Base-by-base conservation (phyloP, 371 early-diverging fungal species). In the Mucor sp. region DNA sequence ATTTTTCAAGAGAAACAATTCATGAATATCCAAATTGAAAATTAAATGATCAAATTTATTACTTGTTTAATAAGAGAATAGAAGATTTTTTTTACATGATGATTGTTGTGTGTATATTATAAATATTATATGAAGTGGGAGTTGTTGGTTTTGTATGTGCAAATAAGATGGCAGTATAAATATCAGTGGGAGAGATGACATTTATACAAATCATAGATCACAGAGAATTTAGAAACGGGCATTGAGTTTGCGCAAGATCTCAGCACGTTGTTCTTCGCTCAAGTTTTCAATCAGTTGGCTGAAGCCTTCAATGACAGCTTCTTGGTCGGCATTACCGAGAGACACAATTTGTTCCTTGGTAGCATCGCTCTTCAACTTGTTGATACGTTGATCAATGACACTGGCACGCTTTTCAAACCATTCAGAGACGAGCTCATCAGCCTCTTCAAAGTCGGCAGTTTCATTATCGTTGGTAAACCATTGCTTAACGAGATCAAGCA, bases 331-430 rank as follows among this genome's bases (percentile, higher is more conserved):
- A 30, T 64, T 37, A 41, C 76, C 80, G 15, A 90, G 71, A 25
- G 65, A 33, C 0, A 77, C 75, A 25, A 81, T 63, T 53, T 85
- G 72, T 25, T 79, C 69, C 57, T 65, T 61, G 39, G 70, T 55
- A 37, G 79, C 82, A 41, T 82, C 68, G 30, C 71, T 70, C 69
- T 81, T 75, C 68, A 84, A 60, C 58, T 81, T 75, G 61, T 60
- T 53, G 56, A 86, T 80, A 60, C 81, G 72, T 57, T 75, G 79
- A 14, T 85, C 83, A 41, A 91, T 72, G 48, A 72, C 72, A 17
- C 75, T 77, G 44, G 75, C 61, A 6, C 79, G 79, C 55, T 82
- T 80, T 60, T 89, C 90, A 56, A 91, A 83, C 93, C 93, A 93
- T 48, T 81, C 80, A 8, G 86, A 75, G 7, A 91, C 86, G 19